These are phyloP conservation scores for Castanea mollissima DNA, from an alignment of 306 rosid genomes.

Conservation along the genomic window DNA sequence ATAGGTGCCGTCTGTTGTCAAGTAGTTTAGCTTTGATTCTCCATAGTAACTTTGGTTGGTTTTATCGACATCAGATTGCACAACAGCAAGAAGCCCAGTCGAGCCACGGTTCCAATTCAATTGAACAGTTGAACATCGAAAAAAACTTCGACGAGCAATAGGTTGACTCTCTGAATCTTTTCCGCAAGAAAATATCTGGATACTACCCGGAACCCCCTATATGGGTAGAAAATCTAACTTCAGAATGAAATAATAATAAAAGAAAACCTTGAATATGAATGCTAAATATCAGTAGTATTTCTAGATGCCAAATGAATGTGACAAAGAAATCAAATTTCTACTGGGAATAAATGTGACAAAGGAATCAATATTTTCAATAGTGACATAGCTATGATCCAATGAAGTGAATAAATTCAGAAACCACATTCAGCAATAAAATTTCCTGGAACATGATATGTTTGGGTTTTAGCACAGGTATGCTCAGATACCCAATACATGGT, in stretches of 20 bases:
- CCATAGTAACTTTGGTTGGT: constrained; percentile 98
- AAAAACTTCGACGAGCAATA: constrained; percentile 78
- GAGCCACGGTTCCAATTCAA: constrained; percentile 84
- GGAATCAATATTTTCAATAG: neutral
- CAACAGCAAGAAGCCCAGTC: constrained; percentile 79
- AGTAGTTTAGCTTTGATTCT: constrained; percentile 82
- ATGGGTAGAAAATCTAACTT: constrained; percentile 19
- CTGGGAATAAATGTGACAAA: neutral
- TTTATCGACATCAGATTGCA: constrained; percentile 92
- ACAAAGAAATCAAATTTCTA: neutral
- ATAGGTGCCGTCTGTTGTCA: constrained; percentile 79
- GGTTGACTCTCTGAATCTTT: constrained; percentile 66
- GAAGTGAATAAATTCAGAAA: neutral
- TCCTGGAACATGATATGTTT: neutral
- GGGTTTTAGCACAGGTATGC: neutral
- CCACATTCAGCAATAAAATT: neutral
- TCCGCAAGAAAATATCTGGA: constrained; percentile 66
- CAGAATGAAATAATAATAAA: constrained; percentile 5
- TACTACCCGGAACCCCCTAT: constrained; percentile 91
- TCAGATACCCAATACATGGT: neutral
- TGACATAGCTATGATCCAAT: neutral
- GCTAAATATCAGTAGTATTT: neutral
- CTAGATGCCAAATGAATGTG: constrained; percentile 2
- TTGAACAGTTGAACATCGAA: constrained; percentile 82
- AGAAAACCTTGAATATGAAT: neutral